Percentiles rank a stretch among this genome's conserved stretches.
Conservation (phyloP, 2,329 filamentous ascomycete genomes). For the Fusarium praegraminearum region DNA sequence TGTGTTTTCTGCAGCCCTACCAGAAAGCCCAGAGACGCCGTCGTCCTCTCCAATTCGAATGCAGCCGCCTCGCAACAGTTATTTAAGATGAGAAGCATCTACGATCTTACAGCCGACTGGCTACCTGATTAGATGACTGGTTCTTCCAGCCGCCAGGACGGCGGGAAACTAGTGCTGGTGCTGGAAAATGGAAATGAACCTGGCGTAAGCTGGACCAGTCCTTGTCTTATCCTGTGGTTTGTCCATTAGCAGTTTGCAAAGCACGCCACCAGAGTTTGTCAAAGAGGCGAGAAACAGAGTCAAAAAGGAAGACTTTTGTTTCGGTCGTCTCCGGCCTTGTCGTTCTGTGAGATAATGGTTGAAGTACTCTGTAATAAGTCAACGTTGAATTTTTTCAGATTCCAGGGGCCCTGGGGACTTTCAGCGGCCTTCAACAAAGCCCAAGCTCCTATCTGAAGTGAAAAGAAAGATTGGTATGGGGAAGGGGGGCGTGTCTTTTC, state of each 20-base stretch:
- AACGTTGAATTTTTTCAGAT: constrained; percentile 8
- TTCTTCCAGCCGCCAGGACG: constrained; percentile 23
- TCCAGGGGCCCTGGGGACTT: constrained; percentile 7
- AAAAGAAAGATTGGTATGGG: constrained; percentile 16
- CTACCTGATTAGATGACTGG: constrained; percentile 7
- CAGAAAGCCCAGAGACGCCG: constrained; percentile 12
- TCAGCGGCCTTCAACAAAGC: constrained; percentile 16
- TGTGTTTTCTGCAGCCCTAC: constrained; percentile 15
- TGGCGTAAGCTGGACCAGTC: constrained; percentile 11
- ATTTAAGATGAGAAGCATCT: constrained; percentile 4
- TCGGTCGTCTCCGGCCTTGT: constrained; percentile 15
- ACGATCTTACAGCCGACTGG: constrained; percentile 14
- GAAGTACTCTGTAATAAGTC: not conserved
- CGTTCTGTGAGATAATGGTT: constrained; percentile 20
- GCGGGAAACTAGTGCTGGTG: constrained; percentile 26
- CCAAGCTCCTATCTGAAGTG: constrained; percentile 5
- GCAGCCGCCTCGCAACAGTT: constrained; percentile 18
- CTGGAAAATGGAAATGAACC: constrained; percentile 16
- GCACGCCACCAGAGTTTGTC: not conserved
- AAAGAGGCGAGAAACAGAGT: not conserved
- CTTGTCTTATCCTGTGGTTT: constrained; percentile 6
- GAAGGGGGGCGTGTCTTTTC: constrained; percentile 10
- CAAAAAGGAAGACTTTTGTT: not conserved
- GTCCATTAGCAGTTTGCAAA: not conserved
- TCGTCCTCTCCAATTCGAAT: constrained; percentile 10